Base-by-base conservation (phyloP, 768 basidiomycete genomes). In the Chalciporus pseudorubinellus region DNA sequence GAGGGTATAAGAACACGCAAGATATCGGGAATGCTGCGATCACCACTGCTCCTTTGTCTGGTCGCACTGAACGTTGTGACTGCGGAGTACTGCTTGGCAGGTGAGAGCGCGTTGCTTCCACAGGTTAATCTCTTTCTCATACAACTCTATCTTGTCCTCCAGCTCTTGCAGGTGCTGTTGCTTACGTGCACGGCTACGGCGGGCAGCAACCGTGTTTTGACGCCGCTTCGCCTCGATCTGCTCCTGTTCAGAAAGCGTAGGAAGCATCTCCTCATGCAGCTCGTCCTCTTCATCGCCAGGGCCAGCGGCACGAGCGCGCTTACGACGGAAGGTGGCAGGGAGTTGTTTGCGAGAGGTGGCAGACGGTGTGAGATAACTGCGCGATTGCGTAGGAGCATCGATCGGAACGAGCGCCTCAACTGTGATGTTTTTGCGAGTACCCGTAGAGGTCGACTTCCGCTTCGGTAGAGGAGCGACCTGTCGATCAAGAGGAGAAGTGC, bases 191-290 rank as follows among this genome's bases (percentile, higher is more conserved):
- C 92, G 78, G 62, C 84, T 87, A 26, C 87, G 80, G 2, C 92
- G 81, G 6, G 93, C 93, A 0, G 92, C 92, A 5, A 92, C 69
- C 3, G 92, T 93, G 59, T 95, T 95, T 70, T 85, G 83, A 9
- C 84, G 77, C 26, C 92, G 81, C 74, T 92, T 93, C 39, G 78
- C 79, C 59, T 83, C 85, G 56, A 89, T 88, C 58, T 84, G 84
- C 63, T 86, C 81, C 60, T 82, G 72, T 59, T 82, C 82, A 1
- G 78, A 76, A 3, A 77, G 70, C 0, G 77, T 72, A 12, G 79
- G 74, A 12, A 69, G 62, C 13, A 68, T 31, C 2, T 62, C 62
- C 26, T 65, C 57, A 1, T 8, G 39, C 18, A 63, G 62, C 38
- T 63, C 18, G 18, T 87, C 84, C 36, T 71, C 71, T 55, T 84